These are phyloP conservation scores for Nemania bipapillata DNA, from an alignment of 2,329 filamentous ascomycete genomes.

Conservation along the genomic window DNA sequence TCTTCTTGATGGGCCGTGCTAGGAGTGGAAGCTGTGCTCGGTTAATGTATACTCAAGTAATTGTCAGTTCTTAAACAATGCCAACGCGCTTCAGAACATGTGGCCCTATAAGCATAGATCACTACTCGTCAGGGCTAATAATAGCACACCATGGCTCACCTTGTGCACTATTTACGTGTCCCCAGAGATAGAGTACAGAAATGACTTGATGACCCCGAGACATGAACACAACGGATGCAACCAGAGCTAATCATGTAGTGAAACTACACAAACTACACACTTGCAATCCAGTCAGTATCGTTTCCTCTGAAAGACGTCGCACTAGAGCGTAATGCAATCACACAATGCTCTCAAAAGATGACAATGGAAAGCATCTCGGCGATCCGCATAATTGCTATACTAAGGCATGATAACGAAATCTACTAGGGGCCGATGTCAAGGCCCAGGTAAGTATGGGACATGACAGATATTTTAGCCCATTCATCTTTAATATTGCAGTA, in stretches of 20 bases:
- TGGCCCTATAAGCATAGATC: background rate
- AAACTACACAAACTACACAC: no score
- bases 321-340: slow-evolving; percentile 29
- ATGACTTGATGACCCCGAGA: no score
- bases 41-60: background rate
- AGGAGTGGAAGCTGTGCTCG: background rate
- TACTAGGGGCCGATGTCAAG: background rate
- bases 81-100: background rate
- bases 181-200: no score
- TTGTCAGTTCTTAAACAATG: background rate
- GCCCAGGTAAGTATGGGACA: slow-evolving; percentile 30
- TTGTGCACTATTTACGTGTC: background rate
- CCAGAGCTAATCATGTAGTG: background rate
- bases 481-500: slow-evolving; percentile 70
- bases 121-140: no score
- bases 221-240: no score
- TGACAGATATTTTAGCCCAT: slow-evolving; percentile 62
- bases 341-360: slow-evolving; percentile 37
- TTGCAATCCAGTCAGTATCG: no score
- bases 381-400: background rate
- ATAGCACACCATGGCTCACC: no score
- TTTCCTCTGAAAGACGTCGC: slow-evolving; percentile 2
- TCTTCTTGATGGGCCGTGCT: no score
- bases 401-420: background rate
- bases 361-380: slow-evolving; percentile 14